These are phyloP conservation scores for Phellopilus nigrolimitatus DNA, from an alignment of 1,284 basidiomycete species.

Conservation along the genomic window DNA sequence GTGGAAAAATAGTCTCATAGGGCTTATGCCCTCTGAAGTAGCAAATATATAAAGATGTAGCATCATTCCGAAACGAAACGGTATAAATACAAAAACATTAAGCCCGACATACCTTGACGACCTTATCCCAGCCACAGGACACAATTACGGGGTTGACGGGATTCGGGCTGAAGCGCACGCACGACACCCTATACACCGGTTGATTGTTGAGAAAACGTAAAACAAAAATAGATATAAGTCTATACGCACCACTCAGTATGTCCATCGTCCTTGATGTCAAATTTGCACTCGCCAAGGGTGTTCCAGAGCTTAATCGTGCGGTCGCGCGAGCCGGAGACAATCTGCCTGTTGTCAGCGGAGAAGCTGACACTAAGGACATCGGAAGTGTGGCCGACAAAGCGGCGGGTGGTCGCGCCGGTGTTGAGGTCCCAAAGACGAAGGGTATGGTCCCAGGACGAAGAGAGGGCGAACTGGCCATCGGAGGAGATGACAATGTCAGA, in stretches of 20 bases:
- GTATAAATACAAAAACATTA: conserved; percentile 15
- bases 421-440: conserved; percentile 99
- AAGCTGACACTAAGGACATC: conserved; percentile 98
- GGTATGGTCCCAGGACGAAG: conserved; percentile 99
- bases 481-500: conserved; percentile 99
- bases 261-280: conserved; percentile 98
- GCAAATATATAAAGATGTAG: conserved; percentile 63
- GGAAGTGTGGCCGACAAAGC: conserved; percentile 97
- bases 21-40: conserved; percentile 72
- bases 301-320: conserved; percentile 99
- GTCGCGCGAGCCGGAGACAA: conserved; percentile 98
- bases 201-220: not conserved
- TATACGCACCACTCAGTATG: conserved; percentile 86
- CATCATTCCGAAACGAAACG: conserved; percentile 37
- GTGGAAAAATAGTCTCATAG: conserved; percentile 72
- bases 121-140: conserved; percentile 99
- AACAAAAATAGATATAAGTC: not conserved
- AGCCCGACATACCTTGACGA: conserved; percentile 84
- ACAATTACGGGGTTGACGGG: conserved; percentile 98
- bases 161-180: conserved; percentile 99
- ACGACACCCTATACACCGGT: conserved; percentile 76
- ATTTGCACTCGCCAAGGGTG: conserved; percentile 99
- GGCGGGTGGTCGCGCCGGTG: conserved; percentile 89
- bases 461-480: conserved; percentile 99
- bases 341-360: conserved; percentile 97